These are phyloP conservation scores for Globisporangium abappressorium DNA, from an alignment of 352 stramenopile species.

Conservation along the genomic window DNA sequence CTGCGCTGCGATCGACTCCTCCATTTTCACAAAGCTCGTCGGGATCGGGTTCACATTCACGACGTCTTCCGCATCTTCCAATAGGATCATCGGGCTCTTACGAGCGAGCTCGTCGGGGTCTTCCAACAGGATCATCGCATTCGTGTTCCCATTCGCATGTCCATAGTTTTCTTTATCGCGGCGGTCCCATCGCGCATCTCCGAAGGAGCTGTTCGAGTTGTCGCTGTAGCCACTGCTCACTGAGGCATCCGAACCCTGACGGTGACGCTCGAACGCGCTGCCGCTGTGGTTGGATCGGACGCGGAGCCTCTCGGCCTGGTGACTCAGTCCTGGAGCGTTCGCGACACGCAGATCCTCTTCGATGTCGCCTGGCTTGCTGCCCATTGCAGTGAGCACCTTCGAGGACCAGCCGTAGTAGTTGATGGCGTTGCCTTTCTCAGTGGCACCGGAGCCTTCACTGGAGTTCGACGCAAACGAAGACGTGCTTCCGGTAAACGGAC, in stretches of 20 bases:
- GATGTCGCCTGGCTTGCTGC: slow-evolving; percentile 31
- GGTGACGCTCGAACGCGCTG: slow-evolving; percentile 30
- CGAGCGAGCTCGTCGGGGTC: slow-evolving; percentile 34
- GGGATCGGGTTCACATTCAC: slow-evolving; percentile 53
- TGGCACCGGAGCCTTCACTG: slow-evolving; percentile 19
- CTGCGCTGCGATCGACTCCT: slow-evolving; percentile 75
- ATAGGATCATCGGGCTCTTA: slow-evolving; percentile 32
- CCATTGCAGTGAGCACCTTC: slow-evolving; percentile 51
- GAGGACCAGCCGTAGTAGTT: slow-evolving; percentile 58
- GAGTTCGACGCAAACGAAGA: slow-evolving; percentile 38
- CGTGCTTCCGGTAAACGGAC: neutral
- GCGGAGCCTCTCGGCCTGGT: slow-evolving; percentile 9
- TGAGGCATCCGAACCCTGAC: slow-evolving; percentile 46
- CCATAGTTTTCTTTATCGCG: slow-evolving; percentile 10
- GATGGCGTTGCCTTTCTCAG: slow-evolving; percentile 35
- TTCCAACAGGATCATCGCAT: slow-evolving; percentile 34
- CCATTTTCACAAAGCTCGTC: slow-evolving; percentile 69
- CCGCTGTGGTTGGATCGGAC: neutral
- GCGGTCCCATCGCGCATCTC: slow-evolving; percentile 20
- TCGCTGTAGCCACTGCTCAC: slow-evolving; percentile 34
- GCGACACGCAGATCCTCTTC: slow-evolving; percentile 29
- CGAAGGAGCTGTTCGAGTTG: slow-evolving; percentile 19
- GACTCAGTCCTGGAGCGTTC: slow-evolving; percentile 18
- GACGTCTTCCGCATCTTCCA: slow-evolving; percentile 39
- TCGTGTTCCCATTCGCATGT: slow-evolving; percentile 6